phyloP scores from a whole-genome alignment of 768 basidiomycete species.

The Boletus subcaerulescens region DNA sequence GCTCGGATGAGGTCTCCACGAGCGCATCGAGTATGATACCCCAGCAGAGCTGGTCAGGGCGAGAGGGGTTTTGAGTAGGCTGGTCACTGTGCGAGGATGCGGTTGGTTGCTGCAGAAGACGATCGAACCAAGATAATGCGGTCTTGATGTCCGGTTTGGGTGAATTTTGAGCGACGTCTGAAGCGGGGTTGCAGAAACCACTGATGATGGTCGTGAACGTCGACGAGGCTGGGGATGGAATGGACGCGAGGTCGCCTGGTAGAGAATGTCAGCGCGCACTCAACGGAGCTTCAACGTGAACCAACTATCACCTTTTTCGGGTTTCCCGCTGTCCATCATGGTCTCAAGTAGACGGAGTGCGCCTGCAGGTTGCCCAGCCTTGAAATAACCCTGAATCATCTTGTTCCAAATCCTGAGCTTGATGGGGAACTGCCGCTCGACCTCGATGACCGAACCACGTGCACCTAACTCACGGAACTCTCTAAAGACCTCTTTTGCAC shows the following conservation, averaged over 20 bases:
- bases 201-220: slow-evolving; percentile 64
- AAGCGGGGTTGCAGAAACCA: slow-evolving; percentile 57
- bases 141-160: slow-evolving; percentile 48
- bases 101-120: slow-evolving; percentile 48
- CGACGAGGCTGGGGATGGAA: slow-evolving; percentile 56
- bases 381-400: slow-evolving; percentile 77
- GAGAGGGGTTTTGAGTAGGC: slow-evolving; percentile 41
- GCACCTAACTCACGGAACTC: slow-evolving; percentile 49
- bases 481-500: slow-evolving; percentile 58
- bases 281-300: neutral
- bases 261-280: neutral
- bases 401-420: slow-evolving; percentile 63
- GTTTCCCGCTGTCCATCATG: slow-evolving; percentile 55
- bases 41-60: slow-evolving; percentile 59
- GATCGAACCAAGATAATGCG: slow-evolving; percentile 71
- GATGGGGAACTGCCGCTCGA: slow-evolving; percentile 24
- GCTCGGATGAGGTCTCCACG: slow-evolving; percentile 31
- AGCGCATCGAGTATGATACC: slow-evolving; percentile 56
- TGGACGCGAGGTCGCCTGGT: slow-evolving; percentile 30
- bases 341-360: slow-evolving; percentile 64
- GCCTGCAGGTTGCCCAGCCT: slow-evolving; percentile 54
- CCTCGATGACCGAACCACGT: slow-evolving; percentile 27
- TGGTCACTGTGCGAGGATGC: slow-evolving; percentile 38
- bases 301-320: slow-evolving; percentile 12
- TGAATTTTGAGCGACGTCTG: neutral